These are phyloP conservation scores for Piper longum DNA, from an alignment of 164 flowering plant genomes.

Conservation along the genomic window DNA sequence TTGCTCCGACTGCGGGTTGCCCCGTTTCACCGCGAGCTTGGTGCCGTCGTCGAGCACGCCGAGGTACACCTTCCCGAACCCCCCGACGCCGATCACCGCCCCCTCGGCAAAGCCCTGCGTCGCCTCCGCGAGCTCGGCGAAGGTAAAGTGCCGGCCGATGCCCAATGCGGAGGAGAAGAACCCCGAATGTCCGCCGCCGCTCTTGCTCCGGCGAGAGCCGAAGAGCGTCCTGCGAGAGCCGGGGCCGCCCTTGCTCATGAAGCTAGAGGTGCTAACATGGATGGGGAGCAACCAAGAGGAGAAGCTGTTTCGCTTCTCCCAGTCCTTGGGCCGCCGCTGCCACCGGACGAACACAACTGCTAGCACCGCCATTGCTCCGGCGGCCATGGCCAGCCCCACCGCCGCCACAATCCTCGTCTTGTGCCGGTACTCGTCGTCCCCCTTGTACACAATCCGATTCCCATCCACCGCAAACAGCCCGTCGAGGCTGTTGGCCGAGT, in stretches of 20 bases:
- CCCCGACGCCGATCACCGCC: conserved; percentile 73
- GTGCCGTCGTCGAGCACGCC: conserved; percentile 59
- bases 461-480: conserved; percentile 40
- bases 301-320: conserved; percentile 21
- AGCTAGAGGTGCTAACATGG: conserved; percentile 8
- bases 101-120: conserved; percentile 63
- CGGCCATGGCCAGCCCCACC: conserved; percentile 34
- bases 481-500: conserved; percentile 50
- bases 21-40: conserved; percentile 66
- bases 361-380: conserved; percentile 27
- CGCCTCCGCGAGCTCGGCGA: conserved; percentile 48
- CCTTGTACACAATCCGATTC: not conserved
- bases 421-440: not conserved
- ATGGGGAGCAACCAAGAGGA: conserved; percentile 24
- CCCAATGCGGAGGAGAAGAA: conserved; percentile 26
- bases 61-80: conserved; percentile 84
- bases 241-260: conserved; percentile 9
- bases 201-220: conserved; percentile 35
- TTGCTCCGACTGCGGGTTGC: conserved; percentile 56
- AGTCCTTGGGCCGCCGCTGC: conserved; percentile 34
- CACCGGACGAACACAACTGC: conserved; percentile 20
- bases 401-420: conserved; percentile 23
- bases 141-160: conserved; percentile 46
- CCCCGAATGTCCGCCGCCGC: conserved; percentile 14
- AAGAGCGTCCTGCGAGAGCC: conserved; percentile 8